phyloP scores from a whole-genome alignment of 1,284 basidiomycete species.

The Apiotrichum gracile region DNA sequence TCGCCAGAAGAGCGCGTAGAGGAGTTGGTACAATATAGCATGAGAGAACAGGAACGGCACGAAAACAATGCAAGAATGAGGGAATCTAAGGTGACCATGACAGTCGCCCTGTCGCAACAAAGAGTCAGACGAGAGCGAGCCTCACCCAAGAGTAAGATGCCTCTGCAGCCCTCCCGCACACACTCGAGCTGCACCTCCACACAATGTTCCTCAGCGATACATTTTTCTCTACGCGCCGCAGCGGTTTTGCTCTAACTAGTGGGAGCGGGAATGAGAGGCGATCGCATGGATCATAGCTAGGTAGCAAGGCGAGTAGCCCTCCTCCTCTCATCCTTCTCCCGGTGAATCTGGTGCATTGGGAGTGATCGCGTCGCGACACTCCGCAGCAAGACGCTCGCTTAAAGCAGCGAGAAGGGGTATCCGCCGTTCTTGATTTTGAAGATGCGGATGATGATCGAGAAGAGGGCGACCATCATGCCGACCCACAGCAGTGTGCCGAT shows the following conservation, averaged over 20 bases:
- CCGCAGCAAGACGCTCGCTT: too few species aligned
- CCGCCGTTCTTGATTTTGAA: conserved; percentile 85
- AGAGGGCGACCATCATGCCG: conserved; percentile 72
- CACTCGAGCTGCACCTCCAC: too few species aligned
- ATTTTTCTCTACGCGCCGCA: background rate
- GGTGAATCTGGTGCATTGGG: too few species aligned
- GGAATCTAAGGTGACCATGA: too few species aligned
- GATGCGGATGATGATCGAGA: conserved; percentile 79
- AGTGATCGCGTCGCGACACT: too few species aligned
- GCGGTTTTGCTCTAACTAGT: background rate
- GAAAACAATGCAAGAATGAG: background rate
- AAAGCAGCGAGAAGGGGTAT: conserved; percentile 30
- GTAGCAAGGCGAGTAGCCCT: too few species aligned
- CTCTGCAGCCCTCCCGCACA: too few species aligned
- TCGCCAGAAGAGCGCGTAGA: background rate
- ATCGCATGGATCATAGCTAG: too few species aligned
- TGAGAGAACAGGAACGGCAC: background rate
- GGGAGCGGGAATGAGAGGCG: background rate
- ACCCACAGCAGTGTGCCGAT: conserved; percentile 86
- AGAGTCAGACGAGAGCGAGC: too few species aligned
- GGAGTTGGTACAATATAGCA: background rate
- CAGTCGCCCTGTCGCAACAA: too few species aligned
- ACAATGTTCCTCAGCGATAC: background rate
- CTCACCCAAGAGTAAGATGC: too few species aligned
- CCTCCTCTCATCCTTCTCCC: too few species aligned